Conservation (phyloP, 441 rosid genomes). For the Erysimum cheiri region DNA sequence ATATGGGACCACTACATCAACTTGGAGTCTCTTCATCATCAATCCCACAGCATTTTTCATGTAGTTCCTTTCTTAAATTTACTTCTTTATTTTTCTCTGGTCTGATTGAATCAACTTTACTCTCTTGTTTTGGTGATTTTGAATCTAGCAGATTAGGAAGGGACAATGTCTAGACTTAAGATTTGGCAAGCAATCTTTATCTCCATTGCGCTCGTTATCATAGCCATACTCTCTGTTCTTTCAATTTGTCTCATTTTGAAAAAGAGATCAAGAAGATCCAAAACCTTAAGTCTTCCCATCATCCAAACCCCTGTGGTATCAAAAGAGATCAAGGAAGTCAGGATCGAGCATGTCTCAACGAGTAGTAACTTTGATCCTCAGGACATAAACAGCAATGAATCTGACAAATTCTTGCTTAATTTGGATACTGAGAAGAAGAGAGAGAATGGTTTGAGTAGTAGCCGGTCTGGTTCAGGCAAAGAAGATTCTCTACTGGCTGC, state of each 20-base stretch:
- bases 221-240: constrained; percentile 66
- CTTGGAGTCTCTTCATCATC: constrained; percentile 36
- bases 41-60: constrained; percentile 31
- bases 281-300: constrained; percentile 57
- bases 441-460: constrained; percentile 68
- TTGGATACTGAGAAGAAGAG: constrained; percentile 63
- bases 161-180: constrained; percentile 63
- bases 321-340: constrained; percentile 92
- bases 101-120: constrained; percentile 16
- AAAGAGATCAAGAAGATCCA: constrained; percentile 65
- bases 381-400: constrained; percentile 65
- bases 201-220: constrained; percentile 65
- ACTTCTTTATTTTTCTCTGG: constrained; percentile 15
- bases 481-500: constrained; percentile 33
- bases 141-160: constrained; percentile 36
- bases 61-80: constrained; percentile 7
- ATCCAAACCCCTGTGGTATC: constrained; percentile 80
- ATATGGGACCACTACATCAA: constrained; percentile 35
- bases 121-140: constrained; percentile 20
- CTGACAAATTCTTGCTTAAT: constrained; percentile 74
- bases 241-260: constrained; percentile 66
- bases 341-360: constrained; percentile 71
- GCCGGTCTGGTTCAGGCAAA: constrained; percentile 63
- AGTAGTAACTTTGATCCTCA: constrained; percentile 56
- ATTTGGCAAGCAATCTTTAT: constrained; percentile 82